Evolutionary conservation across 169 alveolate species (phyloP), one percentile per base, ranked within the genome.

Genomic region (Cryptosporidium muris): DNA sequence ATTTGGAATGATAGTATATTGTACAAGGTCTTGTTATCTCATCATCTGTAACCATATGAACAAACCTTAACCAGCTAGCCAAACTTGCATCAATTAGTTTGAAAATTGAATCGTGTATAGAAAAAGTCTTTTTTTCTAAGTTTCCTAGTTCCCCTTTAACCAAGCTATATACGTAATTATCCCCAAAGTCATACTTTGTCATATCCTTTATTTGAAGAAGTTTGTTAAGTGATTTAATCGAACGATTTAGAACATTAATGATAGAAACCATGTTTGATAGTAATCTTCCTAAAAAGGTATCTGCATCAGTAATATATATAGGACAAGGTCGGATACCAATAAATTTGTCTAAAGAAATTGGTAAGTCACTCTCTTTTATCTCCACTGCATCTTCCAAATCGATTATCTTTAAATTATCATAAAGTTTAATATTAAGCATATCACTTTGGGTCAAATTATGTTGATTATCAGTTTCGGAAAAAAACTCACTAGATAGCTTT

Each of bases 261-360:
- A 74, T 74, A 1, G 64, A 51, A 74, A 74, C 42, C 11, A 58
- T 47, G 8, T 58, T 54, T 34, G 43, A 58, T 3, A 74, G 62
- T 16, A 74, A 37, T 34, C 68, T 37, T 34, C 64, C 56, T 9
- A 68, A 74, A 42, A 74, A 56, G 9, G 66, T 48, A 14, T 74
- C 85, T 0, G 85, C 85, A 16, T 74, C 85, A 4, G 85, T 56
- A 5, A 74, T 38, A 58, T 74, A 74, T 34, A 74, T 62, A 0
- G 85, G 85, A 16, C 85, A 74, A 4, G 85, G 85, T 47, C 54
- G 85, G 7, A 68, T 74, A 25, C 62, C 85, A 16, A 74, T 43
- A 9, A 74, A 51, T 37, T 58, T 74, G 34, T 74, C 85, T 14
- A 74, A 25, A 14, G 85, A 68, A 36, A 74, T 62, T 8, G 85